Evolutionary conservation across 305 asterid species (phyloP), one percentile per base, ranked within the genome.

Genomic region (Fraxinus floribunda): DNA sequence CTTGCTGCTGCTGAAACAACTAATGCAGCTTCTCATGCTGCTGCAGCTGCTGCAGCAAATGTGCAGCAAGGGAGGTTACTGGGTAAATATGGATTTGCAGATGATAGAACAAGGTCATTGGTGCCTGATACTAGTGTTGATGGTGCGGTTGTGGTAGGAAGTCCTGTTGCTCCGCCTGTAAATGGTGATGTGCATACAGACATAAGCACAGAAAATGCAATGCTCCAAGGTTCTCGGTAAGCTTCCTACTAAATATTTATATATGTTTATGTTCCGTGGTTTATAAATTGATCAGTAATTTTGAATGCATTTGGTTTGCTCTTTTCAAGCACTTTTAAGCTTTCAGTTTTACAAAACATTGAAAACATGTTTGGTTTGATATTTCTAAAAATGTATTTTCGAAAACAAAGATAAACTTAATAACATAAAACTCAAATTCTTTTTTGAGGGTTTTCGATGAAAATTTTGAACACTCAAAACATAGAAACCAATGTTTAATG

Each of bases 1-100:
- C 89, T 97, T 87, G 98, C 99, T 76, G 97, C 99, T 81, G 95
- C 97, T 60, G 99, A 97, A 90, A 97, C 98, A 36, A 92, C 97
- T 72, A 89, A 86, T 87, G 97, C 99, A 81, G 97, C 98, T 83
- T 93, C 99, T 76, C 98, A 91, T 85, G 99, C 97, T 0, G 98
- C 98, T 1, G 95, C 97, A 15, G 97, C 97, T 18, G 97, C 97
- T 41, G 92, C 93, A 7, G 90, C 95, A 81, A 88, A 87, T 90
- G 82, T 89, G 84, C 95, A 89, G 86, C 91, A 86, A 74, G 98
- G 92, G 79, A 92, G 97, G 81, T 83, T 90, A 36, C 90, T 86
- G 41, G 94, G 91, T 81, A 92, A 93, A 88, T 92, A 88, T 77
- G 91, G 93, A 78, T 89, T 88, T 87, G 88, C 85, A 78, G 97